Percentiles rank a stretch among this genome's conserved stretches.
phyloP scores from a whole-genome alignment of 129 eudicot genomes.

The Logfia minima region DNA sequence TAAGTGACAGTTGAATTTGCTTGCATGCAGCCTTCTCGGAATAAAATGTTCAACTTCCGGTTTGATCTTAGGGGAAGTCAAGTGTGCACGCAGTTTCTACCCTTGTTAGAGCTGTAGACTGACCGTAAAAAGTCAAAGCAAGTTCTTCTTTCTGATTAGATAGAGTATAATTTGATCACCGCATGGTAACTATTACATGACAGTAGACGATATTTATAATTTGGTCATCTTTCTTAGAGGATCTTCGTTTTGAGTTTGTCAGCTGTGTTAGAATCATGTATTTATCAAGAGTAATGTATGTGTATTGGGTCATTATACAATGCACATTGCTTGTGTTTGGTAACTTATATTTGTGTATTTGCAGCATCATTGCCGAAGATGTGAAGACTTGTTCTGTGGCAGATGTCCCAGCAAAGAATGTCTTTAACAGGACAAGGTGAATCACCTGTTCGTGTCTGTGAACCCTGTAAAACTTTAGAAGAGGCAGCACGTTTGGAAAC shows the following conservation, averaged over 20 bases:
- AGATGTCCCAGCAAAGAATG: conserved; percentile 79
- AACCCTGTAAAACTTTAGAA: conserved; percentile 89
- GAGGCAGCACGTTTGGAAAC: conserved; percentile 87
- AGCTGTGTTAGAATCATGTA: background rate
- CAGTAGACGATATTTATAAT: conserved; percentile 1
- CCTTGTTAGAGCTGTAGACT: conserved; percentile 5
- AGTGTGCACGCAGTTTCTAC: background rate
- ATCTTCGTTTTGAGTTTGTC: conserved; percentile 4
- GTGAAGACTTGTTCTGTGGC: conserved; percentile 87
- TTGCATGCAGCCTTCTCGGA: background rate
- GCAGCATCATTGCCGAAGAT: conserved; percentile 95
- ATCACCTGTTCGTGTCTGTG: conserved; percentile 89
- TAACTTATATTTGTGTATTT: conserved; percentile 26
- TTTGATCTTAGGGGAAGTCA: background rate
- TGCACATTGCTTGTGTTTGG: background rate
- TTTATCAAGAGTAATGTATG: background rate
- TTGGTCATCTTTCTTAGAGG: background rate
- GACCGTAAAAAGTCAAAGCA: background rate
- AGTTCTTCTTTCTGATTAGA: background rate
- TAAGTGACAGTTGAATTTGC: background rate
- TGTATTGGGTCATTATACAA: background rate
- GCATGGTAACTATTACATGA: background rate
- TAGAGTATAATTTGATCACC: background rate
- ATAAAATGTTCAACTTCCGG: background rate
- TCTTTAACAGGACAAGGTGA: conserved; percentile 93